Conservation (phyloP, 1,139 yeast species). For the Saccharomyces hybrid region DNA sequence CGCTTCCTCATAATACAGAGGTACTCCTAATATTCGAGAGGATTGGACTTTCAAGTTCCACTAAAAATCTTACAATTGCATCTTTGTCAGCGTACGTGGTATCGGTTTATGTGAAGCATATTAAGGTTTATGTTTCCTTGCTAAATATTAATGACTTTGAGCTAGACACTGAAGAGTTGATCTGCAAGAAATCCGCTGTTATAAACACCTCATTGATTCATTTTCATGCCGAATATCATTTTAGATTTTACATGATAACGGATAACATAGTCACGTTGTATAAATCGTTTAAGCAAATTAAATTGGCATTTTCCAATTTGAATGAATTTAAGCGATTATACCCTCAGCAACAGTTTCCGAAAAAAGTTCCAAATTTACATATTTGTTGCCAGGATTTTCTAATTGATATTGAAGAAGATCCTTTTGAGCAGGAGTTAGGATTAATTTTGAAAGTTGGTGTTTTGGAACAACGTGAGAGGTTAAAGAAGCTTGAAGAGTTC, state of each 20-base stretch:
- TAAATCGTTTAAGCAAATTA: constrained; percentile 52
- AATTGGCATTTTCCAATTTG: constrained; percentile 42
- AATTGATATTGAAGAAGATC: constrained; percentile 49
- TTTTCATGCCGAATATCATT: constrained; percentile 39
- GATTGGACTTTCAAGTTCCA: constrained; percentile 5
- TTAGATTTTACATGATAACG: constrained; percentile 54
- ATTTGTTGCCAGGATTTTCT: constrained; percentile 41
- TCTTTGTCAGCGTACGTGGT: constrained; percentile 16
- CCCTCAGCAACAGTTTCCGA: constrained; percentile 40
- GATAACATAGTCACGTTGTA: constrained; percentile 57
- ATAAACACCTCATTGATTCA: constrained; percentile 15
- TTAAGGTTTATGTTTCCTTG: constrained; percentile 18
- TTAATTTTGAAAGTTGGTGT: constrained; percentile 66
- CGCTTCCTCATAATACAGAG: constrained; percentile 21
- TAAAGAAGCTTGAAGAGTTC: constrained; percentile 49
- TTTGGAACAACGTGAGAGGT: constrained; percentile 56
- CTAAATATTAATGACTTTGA: constrained; percentile 14
- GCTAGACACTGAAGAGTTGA: constrained; percentile 7
- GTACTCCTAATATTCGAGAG: constrained; percentile 14
- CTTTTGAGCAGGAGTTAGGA: constrained; percentile 72
- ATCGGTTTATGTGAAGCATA: constrained; percentile 24
- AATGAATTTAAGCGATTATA: constrained; percentile 34
- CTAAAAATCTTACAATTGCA: constrained; percentile 6
- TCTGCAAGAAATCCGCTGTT: constrained; percentile 3
- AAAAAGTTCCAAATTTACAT: constrained; percentile 45